Percentiles rank a stretch among this genome's conserved stretches.
Conservation (phyloP, 2,329 filamentous ascomycete genomes). For the Penicillium psychrosexuale region DNA sequence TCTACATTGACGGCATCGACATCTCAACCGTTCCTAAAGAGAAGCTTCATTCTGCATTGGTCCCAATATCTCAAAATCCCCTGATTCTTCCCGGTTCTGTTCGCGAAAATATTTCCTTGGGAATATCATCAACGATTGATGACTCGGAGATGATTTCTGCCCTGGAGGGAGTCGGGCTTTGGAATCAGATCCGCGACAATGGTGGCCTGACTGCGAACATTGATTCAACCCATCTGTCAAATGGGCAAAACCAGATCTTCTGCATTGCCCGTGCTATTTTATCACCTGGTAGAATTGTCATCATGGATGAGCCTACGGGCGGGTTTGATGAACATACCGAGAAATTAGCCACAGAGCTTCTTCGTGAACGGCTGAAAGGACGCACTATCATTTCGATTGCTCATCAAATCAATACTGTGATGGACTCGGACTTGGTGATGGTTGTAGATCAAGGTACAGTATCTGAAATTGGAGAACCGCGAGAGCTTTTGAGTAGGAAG, state of each 20-base stretch:
- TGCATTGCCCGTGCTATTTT: neutral
- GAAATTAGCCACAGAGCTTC: neutral
- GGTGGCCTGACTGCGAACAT: neutral
- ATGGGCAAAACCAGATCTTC: neutral
- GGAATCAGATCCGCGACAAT: neutral
- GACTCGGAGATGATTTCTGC: neutral
- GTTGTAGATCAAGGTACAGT: neutral
- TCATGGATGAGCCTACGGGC: neutral
- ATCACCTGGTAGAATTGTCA: neutral
- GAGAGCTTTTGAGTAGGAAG: neutral
- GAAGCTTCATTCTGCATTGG: neutral
- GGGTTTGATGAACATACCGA: neutral
- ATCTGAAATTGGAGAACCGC: neutral
- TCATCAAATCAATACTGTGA: neutral
- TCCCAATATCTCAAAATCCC: neutral
- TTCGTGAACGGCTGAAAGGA: neutral
- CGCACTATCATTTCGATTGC: neutral
- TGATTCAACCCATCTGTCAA: neutral
- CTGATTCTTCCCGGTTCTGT: neutral
- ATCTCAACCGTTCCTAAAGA: neutral
- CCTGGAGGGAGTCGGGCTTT: neutral
- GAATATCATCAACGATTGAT: neutral
- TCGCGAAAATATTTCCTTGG: neutral
- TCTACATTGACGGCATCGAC: neutral
- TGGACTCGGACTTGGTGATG: neutral